Evolutionary conservation across 179 eudicot genomes (phyloP).

Genomic region (Silene noctiflora): DNA sequence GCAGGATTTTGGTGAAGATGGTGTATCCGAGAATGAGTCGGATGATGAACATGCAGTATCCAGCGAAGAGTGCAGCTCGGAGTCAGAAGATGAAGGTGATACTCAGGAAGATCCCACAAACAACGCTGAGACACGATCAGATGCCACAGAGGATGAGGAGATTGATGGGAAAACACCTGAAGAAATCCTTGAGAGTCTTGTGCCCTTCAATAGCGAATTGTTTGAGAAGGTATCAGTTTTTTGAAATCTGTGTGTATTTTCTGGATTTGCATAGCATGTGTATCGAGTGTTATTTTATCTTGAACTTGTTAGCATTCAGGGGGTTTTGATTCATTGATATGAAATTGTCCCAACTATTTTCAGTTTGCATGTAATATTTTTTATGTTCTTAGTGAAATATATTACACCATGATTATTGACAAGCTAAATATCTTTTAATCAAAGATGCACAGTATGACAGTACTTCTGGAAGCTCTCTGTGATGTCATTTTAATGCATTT

Average conservation of each 20-base stretch:
- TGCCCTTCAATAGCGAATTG: slow-evolving; percentile 69
- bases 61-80: slow-evolving; percentile 68
- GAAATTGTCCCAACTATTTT: too few species aligned
- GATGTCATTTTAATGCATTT: too few species aligned
- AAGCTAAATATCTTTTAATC: too few species aligned
- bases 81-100: slow-evolving; percentile 75
- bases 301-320: neutral
- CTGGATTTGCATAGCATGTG: neutral
- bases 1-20: slow-evolving; percentile 78
- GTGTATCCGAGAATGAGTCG: slow-evolving; percentile 64
- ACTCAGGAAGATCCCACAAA: slow-evolving; percentile 76
- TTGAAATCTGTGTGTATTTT: neutral
- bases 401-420: too few species aligned
- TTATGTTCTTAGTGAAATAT: too few species aligned
- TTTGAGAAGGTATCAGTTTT: slow-evolving; percentile 68
- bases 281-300: neutral
- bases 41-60: slow-evolving; percentile 68
- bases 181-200: slow-evolving; percentile 78
- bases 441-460: too few species aligned
- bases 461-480: too few species aligned
- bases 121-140: slow-evolving; percentile 67
- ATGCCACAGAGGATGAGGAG: slow-evolving; percentile 64
- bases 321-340: neutral
- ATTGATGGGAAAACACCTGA: slow-evolving; percentile 58
- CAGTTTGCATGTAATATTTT: too few species aligned